These are phyloP conservation scores for Diaporthe batatas DNA, from an alignment of 2,329 filamentous ascomycete genomes.

Conservation along the genomic window DNA sequence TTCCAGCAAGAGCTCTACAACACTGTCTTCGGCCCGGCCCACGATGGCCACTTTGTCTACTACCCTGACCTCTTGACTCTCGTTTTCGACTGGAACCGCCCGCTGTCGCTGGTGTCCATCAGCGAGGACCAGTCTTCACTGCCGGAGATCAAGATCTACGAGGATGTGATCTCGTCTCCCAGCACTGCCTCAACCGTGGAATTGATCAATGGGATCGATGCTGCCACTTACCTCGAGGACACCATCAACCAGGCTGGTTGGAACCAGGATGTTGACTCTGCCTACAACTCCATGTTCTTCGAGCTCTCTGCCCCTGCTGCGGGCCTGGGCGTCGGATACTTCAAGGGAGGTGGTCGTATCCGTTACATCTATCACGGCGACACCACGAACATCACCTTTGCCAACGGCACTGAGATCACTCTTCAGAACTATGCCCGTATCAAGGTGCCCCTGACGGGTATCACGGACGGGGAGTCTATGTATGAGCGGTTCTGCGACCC, in stretches of 20 bases:
- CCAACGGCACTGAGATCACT: slow-evolving; percentile 52
- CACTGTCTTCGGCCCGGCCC: slow-evolving; percentile 54
- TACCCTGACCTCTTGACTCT: slow-evolving; percentile 56
- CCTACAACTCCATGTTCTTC: slow-evolving; percentile 57
- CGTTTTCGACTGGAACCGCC: slow-evolving; percentile 54
- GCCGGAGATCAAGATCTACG: slow-evolving; percentile 65
- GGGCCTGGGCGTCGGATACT: slow-evolving; percentile 47
- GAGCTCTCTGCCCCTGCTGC: slow-evolving; percentile 44
- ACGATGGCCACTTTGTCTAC: slow-evolving; percentile 58
- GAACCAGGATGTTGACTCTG: slow-evolving; percentile 49
- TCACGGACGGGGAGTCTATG: slow-evolving; percentile 52
- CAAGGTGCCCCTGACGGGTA: slow-evolving; percentile 47
- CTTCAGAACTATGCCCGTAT: slow-evolving; percentile 51
- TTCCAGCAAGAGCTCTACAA: slow-evolving; percentile 58
- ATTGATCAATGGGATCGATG: slow-evolving; percentile 49
- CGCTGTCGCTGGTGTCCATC: slow-evolving; percentile 57
- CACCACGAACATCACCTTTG: slow-evolving; percentile 54
- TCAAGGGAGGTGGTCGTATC: slow-evolving; percentile 50
- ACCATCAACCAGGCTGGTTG: slow-evolving; percentile 55
- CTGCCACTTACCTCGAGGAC: slow-evolving; percentile 56
- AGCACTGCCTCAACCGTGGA: slow-evolving; percentile 45
- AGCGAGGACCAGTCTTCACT: slow-evolving; percentile 51
- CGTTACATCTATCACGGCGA: slow-evolving; percentile 47
- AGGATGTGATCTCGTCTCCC: slow-evolving; percentile 45
- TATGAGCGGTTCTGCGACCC: slow-evolving; percentile 52